These are phyloP conservation scores for Globisporangium uncinulatum DNA, from an alignment of 352 stramenopile genomes.

Conservation along the genomic window DNA sequence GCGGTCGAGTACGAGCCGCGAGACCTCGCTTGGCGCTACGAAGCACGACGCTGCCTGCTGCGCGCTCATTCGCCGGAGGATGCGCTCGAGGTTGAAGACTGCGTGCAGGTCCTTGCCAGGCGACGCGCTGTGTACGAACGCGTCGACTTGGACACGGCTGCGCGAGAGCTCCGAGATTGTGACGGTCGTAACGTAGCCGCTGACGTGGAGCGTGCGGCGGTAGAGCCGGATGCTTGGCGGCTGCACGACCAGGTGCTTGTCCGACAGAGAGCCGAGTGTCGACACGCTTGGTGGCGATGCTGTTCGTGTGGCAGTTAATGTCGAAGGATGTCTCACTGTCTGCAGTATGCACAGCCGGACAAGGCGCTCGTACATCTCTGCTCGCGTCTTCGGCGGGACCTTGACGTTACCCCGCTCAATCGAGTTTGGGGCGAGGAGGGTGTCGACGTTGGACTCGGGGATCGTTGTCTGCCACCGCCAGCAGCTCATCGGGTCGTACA, in stretches of 20 bases:
- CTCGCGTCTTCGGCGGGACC: conserved; percentile 29
- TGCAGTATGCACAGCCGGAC: conserved; percentile 51
- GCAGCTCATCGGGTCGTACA: conserved; percentile 51
- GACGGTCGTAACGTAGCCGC: conserved; percentile 38
- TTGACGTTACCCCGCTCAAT: conserved; percentile 38
- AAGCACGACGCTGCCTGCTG: conserved; percentile 24
- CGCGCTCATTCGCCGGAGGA: conserved; percentile 47
- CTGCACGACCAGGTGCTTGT: conserved; percentile 34
- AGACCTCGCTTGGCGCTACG: conserved; percentile 24
- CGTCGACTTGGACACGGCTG: conserved; percentile 53
- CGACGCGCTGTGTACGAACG: conserved; percentile 33
- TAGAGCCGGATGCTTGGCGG: conserved; percentile 47
- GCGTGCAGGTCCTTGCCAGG: conserved; percentile 13
- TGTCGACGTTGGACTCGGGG: conserved; percentile 48
- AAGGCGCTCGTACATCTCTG: conserved; percentile 63
- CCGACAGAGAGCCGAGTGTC: not conserved
- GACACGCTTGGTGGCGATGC: too few relatives aligned
- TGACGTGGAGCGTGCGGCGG: conserved; percentile 37
- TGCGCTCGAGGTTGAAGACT: conserved; percentile 45
- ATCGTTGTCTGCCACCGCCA: conserved; percentile 50
- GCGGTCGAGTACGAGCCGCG: conserved; percentile 50
- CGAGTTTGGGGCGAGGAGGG: conserved; percentile 57
- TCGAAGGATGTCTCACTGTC: not conserved
- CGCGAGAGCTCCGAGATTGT: conserved; percentile 62
- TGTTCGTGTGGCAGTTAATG: not conserved